Percentiles rank a stretch among this genome's conserved stretches.
These are phyloP conservation scores for Colletotrichum simmondsii DNA, from an alignment of 2,329 filamentous ascomycete genomes.

Conservation along the genomic window DNA sequence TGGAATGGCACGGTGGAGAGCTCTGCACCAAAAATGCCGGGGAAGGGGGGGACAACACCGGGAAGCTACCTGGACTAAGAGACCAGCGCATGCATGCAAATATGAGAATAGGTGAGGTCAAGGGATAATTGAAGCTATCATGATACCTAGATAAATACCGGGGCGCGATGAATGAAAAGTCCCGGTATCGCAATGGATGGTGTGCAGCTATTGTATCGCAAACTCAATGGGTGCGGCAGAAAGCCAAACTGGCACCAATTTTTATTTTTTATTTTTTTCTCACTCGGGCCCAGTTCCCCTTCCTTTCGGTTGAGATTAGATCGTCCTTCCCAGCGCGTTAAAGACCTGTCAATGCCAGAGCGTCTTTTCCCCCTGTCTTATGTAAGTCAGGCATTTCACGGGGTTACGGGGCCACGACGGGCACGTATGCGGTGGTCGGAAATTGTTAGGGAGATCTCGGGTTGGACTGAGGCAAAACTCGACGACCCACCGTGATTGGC, in stretches of 20 bases:
- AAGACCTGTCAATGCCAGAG: not conserved
- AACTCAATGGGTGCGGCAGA: conserved; percentile 21
- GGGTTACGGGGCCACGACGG: conserved; percentile 21
- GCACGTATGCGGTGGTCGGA: conserved; percentile 25
- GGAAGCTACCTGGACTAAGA: conserved; percentile 15
- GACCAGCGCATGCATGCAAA: conserved; percentile 14
- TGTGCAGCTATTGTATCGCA: not conserved
- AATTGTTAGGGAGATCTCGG: conserved; percentile 37
- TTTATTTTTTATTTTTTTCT: not conserved
- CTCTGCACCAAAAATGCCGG: conserved; percentile 15
- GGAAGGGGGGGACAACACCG: conserved; percentile 23
- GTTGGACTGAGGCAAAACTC: conserved; percentile 37
- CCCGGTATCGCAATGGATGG: not conserved
- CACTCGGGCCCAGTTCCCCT: no score
- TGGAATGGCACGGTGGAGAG: conserved; percentile 27
- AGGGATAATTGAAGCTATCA: conserved; percentile 9
- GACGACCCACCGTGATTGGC: conserved; percentile 27
- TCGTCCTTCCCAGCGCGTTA: conserved; percentile 3
- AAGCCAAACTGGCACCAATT: conserved; percentile 25
- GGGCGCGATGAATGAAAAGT: conserved; percentile 1
- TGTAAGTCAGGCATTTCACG: conserved; percentile 15
- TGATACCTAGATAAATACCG: not conserved
- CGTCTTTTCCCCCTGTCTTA: not conserved
- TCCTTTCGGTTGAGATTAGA: conserved; percentile 20
- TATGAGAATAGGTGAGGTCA: not conserved